These are phyloP conservation scores for Camelina sativa DNA, from an alignment of 345 rosid species.

Conservation along the genomic window DNA sequence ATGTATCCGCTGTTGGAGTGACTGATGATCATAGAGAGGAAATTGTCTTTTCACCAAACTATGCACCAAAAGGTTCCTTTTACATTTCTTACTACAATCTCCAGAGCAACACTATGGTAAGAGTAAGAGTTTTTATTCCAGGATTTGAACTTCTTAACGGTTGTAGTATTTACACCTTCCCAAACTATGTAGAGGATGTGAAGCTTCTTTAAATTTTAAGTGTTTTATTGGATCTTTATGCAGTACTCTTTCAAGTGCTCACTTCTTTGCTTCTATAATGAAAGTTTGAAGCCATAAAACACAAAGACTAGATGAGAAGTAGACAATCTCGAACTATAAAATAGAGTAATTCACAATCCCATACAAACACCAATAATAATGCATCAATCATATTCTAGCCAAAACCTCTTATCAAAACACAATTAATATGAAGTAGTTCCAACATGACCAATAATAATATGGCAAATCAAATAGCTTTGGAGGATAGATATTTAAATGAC, in stretches of 20 bases:
- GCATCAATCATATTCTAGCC: conserved; percentile 12
- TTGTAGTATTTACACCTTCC: no score
- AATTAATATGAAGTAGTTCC: neutral
- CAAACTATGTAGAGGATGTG: neutral
- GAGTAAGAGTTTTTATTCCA: no score
- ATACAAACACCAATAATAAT: neutral
- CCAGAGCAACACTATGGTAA: no score
- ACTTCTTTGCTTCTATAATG: conserved; percentile 19
- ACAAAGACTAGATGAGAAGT: conserved; percentile 22
- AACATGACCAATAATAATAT: conserved; percentile 3
- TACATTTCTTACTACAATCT: no score
- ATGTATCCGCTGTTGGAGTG: no score
- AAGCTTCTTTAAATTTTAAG: neutral
- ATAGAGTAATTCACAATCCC: neutral
- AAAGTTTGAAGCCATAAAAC: conserved; percentile 18
- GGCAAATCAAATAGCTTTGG: neutral
- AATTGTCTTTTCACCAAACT: no score
- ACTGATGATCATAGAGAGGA: no score
- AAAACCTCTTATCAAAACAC: neutral
- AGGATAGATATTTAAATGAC: conserved; percentile 11
- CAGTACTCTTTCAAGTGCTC: neutral
- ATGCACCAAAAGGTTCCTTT: no score
- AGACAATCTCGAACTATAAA: conserved; percentile 1
- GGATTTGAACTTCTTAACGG: no score
- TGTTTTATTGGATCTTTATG: neutral